Percentiles rank a stretch among this genome's conserved stretches.
Evolutionary conservation across 345 rosid species (phyloP).

Genomic region (Draba incana): DNA sequence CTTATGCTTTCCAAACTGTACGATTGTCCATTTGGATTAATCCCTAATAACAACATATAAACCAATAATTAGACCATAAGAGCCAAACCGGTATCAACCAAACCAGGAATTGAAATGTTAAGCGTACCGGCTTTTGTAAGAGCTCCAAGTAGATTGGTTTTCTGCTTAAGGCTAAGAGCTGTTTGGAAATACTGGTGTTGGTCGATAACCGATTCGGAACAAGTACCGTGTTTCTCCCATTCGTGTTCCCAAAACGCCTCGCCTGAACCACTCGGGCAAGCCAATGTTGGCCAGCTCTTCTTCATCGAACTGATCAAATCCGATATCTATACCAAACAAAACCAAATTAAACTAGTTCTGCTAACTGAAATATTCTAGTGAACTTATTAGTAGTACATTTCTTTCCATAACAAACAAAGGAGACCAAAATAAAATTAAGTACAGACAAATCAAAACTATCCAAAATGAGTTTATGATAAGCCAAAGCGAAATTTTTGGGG

Average conservation of each 20-base stretch:
- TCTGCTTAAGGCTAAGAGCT: constrained; percentile 56
- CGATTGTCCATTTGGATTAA: constrained; percentile 57
- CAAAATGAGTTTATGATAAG: too few species aligned
- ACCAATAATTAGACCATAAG: constrained; percentile 6
- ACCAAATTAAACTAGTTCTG: background rate
- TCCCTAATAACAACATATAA: constrained; percentile 46
- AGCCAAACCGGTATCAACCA: background rate
- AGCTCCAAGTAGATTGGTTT: constrained; percentile 57
- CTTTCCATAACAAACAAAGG: background rate
- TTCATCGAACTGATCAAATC: constrained; percentile 61
- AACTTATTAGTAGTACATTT: background rate
- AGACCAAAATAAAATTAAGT: too few species aligned
- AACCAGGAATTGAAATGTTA: too few species aligned
- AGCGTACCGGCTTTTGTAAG: constrained; percentile 61
- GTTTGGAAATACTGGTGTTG: constrained; percentile 73
- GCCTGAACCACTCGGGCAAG: constrained; percentile 77
- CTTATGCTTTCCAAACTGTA: constrained; percentile 61
- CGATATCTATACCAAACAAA: constrained; percentile 48
- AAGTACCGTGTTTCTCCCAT: constrained; percentile 97
- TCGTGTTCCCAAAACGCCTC: constrained; percentile 80
- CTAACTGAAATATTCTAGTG: background rate
- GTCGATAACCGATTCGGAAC: constrained; percentile 75
- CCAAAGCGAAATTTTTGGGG: too few species aligned
- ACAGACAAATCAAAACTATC: background rate
- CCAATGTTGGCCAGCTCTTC: constrained; percentile 77